These are phyloP conservation scores for Hanseniaspora nectarophila DNA, from an alignment of 805 yeast species.

Conservation along the genomic window DNA sequence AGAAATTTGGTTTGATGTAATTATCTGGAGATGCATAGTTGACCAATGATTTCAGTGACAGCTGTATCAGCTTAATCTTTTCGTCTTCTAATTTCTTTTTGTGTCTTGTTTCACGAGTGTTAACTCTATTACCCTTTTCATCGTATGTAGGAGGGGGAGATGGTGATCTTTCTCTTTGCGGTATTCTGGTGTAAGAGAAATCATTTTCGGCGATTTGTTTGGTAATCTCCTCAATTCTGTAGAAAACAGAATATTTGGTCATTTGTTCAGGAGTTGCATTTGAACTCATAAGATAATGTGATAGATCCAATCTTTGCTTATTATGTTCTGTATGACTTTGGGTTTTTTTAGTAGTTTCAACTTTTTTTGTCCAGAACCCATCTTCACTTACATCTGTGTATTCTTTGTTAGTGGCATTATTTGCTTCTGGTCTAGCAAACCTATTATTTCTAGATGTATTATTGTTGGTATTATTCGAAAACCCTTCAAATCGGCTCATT, in stretches of 20 bases:
- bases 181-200: conserved; percentile 34
- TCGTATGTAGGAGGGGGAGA: conserved; percentile 94
- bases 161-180: conserved; percentile 48
- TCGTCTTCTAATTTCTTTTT: conserved; percentile 59
- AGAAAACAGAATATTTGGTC: conserved; percentile 55
- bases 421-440: background rate
- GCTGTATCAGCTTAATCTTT: conserved; percentile 64
- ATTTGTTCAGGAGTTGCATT: conserved; percentile 63
- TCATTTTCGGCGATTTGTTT: conserved; percentile 42
- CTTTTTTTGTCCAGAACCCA: conserved; percentile 13
- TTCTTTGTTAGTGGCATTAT: background rate
- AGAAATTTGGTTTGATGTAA: conserved; percentile 57
- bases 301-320: conserved; percentile 22
- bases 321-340: conserved; percentile 13
- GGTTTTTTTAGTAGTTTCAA: background rate
- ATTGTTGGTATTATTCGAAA: background rate
- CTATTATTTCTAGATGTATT: background rate
- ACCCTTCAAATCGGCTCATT: background rate
- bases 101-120: conserved; percentile 66
- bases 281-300: conserved; percentile 34
- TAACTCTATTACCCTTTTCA: conserved; percentile 64
- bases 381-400: conserved; percentile 10
- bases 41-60: conserved; percentile 61
- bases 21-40: conserved; percentile 69
- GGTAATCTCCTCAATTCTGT: conserved; percentile 72